Base-by-base conservation (phyloP, 257 asterid species). In the Parsonsia alboflavescens region DNA sequence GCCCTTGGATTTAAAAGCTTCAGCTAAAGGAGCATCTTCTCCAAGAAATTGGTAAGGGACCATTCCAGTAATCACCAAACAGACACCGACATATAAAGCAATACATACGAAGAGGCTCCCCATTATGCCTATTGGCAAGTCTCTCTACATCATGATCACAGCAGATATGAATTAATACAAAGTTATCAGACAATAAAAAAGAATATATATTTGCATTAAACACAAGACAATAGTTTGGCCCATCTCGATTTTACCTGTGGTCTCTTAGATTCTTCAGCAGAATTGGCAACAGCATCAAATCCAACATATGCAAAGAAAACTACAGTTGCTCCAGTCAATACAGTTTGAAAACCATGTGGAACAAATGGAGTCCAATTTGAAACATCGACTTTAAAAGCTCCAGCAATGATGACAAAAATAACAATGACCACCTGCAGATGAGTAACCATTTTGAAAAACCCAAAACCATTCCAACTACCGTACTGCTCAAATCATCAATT, bases 261-360 rank as follows among this genome's bases (percentile, higher is more conserved):
- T 70, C 80, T 92, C 88, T 90, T 94, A 74, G 97, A 83, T 84
- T 94, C 99, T 87, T 94, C 99, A 1, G 99, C 99, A 79, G 99
- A 92, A 81, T 92, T 94, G 75, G 99, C 99, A 75, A 94, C 99
- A 16, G 97, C 97, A 80, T 94, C 97, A 78, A 94, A 94, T 76
- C 98, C 99, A 73, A 92, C 98, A 76, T 94, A 94, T 67, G 99
- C 96, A 84, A 94, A 94, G 88, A 94, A 94, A 76, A 89, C 98
- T 56, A 94, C 93, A 21, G 98, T 92, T 77, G 97, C 99, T 82
- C 97, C 97, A 11, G 98, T 94, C 84, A 94, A 68, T 77, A 94
- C 76, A 62, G 91, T 73, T 78, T 85, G 82, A 68, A 76, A 76
- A 53, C 98, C 99, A 78, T 92, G 80, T 75, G 99, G 99, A 68